These are phyloP conservation scores for Exophiala spinifera DNA, from an alignment of 2,329 filamentous ascomycete genomes.

Conservation along the genomic window DNA sequence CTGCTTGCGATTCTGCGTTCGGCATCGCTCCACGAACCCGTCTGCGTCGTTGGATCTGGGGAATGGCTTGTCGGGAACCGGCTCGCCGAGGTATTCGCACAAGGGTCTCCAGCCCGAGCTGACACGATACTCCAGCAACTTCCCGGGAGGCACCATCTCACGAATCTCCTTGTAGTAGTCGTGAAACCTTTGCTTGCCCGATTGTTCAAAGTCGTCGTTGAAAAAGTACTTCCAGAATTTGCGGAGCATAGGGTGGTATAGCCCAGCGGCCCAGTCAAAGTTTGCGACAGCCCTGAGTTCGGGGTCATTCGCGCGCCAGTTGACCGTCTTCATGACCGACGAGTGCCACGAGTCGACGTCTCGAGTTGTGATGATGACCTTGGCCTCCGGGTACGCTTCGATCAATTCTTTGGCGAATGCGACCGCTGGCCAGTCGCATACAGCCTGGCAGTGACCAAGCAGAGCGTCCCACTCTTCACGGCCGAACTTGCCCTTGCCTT, in stretches of 20 bases:
- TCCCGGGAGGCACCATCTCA: constrained; percentile 47
- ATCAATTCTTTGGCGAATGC: constrained; percentile 68
- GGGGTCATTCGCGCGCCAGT: constrained; percentile 64
- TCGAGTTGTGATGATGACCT: constrained; percentile 65
- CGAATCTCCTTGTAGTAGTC: constrained; percentile 55
- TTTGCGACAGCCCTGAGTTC: constrained; percentile 56
- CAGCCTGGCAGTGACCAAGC: constrained; percentile 60
- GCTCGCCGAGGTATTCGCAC: constrained; percentile 54
- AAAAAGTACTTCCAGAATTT: constrained; percentile 69
- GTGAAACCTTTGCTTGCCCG: constrained; percentile 61
- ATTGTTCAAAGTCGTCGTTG: constrained; percentile 63
- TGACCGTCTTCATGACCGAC: constrained; percentile 65
- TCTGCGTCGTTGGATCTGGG: constrained; percentile 54
- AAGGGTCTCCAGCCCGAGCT: constrained; percentile 54
- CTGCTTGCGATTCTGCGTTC: constrained; percentile 52
- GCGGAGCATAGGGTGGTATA: constrained; percentile 68
- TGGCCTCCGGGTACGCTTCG: constrained; percentile 68
- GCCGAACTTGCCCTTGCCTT: constrained; percentile 60
- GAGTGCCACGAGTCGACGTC: constrained; percentile 64
- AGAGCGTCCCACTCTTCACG: constrained; percentile 68
- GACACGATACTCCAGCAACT: constrained; percentile 54
- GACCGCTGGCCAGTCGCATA: constrained; percentile 67
- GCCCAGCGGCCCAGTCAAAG: constrained; percentile 62
- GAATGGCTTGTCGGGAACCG: constrained; percentile 48
- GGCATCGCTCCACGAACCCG: constrained; percentile 55